phyloP scores from a whole-genome alignment of 1,284 basidiomycete species.

The Heliocybe sulcata region DNA sequence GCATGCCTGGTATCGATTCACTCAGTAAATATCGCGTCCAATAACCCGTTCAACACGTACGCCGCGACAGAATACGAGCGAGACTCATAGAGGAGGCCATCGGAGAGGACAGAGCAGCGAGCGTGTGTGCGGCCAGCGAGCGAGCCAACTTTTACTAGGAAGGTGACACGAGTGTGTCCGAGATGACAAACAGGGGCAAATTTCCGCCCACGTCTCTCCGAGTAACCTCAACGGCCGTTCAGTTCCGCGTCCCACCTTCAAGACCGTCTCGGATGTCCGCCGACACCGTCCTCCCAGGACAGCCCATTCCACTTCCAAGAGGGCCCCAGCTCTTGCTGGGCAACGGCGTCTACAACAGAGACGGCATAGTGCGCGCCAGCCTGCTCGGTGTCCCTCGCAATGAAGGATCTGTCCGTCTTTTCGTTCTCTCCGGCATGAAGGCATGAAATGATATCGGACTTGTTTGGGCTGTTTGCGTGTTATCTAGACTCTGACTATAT shows the following conservation, averaged over 20 bases:
- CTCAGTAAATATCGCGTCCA: not conserved
- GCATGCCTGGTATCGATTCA: slow-evolving; percentile 50
- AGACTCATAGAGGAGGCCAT: slow-evolving; percentile 47
- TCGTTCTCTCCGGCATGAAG: slow-evolving; percentile 17
- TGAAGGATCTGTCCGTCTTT: slow-evolving; percentile 59
- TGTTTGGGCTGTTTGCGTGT: slow-evolving; percentile 20
- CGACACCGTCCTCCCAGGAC: slow-evolving; percentile 69
- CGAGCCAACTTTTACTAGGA: slow-evolving; percentile 10
- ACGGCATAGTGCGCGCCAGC: slow-evolving; percentile 65
- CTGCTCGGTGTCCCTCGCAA: slow-evolving; percentile 61
- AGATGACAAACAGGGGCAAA: slow-evolving; percentile 29
- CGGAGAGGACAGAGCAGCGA: slow-evolving; percentile 13
- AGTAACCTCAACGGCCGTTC: not conserved
- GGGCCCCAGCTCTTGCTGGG: slow-evolving; percentile 58
- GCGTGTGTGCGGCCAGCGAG: slow-evolving; percentile 10
- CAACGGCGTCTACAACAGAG: slow-evolving; percentile 60
- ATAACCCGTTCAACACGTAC: slow-evolving; percentile 31
- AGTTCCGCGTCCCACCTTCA: not conserved
- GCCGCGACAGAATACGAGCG: slow-evolving; percentile 61
- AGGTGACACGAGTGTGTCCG: slow-evolving; percentile 23
- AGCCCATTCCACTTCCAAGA: slow-evolving; percentile 60
- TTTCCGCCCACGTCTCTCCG: slow-evolving; percentile 7
- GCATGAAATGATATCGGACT: slow-evolving; percentile 16
- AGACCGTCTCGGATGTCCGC: slow-evolving; percentile 22
- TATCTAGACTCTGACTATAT: slow-evolving; percentile 48